These are phyloP conservation scores for Talaromyces atroroseus DNA, from an alignment of 2,329 filamentous ascomycete genomes.

Conservation along the genomic window DNA sequence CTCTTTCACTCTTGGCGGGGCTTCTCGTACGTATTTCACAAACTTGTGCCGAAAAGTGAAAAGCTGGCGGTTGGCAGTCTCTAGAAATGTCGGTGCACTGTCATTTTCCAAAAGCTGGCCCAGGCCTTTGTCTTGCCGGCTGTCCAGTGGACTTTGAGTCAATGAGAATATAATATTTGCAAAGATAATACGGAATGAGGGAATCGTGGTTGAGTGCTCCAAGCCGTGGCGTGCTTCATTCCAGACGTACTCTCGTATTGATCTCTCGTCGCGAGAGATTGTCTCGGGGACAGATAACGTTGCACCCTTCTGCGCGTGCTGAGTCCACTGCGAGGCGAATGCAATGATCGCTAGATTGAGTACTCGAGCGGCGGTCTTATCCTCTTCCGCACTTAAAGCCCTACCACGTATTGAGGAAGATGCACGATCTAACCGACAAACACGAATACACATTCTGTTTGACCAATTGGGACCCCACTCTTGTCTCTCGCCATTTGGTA, in stretches of 20 bases:
- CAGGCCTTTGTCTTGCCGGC: slow-evolving; percentile 10
- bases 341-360: slow-evolving; percentile 41
- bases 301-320: slow-evolving; percentile 16
- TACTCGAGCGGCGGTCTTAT: slow-evolving; percentile 34
- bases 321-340: slow-evolving; percentile 41
- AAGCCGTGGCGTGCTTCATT: slow-evolving; percentile 38
- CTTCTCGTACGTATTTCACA: slow-evolving; percentile 15
- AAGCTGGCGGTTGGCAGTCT: slow-evolving; percentile 36
- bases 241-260: slow-evolving; percentile 37
- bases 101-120: slow-evolving; percentile 21
- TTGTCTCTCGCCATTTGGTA: slow-evolving; percentile 20
- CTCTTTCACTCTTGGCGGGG: not conserved
- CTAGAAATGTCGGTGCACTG: slow-evolving; percentile 32
- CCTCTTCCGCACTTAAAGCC: slow-evolving; percentile 31
- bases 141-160: slow-evolving; percentile 36
- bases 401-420: slow-evolving; percentile 33
- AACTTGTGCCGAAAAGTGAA: slow-evolving; percentile 26
- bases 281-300: slow-evolving; percentile 10
- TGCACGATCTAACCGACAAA: slow-evolving; percentile 38
- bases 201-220: slow-evolving; percentile 33
- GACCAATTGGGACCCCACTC: slow-evolving; percentile 37
- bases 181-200: slow-evolving; percentile 43
- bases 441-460: slow-evolving; percentile 41
- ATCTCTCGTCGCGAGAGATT: slow-evolving; percentile 29
- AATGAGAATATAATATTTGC: slow-evolving; percentile 45